These are phyloP conservation scores for Mortierella polycephala DNA, from an alignment of 371 early-diverging fungal genomes.

Conservation along the genomic window DNA sequence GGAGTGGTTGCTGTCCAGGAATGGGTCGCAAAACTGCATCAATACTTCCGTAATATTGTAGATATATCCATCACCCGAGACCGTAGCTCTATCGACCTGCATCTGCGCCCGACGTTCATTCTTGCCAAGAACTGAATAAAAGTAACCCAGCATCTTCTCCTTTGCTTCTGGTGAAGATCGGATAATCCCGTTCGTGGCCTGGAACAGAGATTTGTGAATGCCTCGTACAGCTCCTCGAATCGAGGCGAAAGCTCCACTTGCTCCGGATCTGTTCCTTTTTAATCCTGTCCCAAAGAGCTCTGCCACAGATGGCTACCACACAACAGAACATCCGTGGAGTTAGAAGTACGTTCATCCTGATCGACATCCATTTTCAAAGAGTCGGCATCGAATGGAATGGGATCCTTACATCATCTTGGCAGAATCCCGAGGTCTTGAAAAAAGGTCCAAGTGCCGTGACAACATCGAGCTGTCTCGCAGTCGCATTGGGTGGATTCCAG, in stretches of 20 bases:
- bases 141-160: conserved; percentile 70
- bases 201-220: conserved; percentile 69
- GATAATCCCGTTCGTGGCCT: conserved; percentile 77
- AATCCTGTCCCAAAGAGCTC: conserved; percentile 72
- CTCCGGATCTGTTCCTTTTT: conserved; percentile 63
- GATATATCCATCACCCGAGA: conserved; percentile 91
- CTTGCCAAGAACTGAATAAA: conserved; percentile 68
- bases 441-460: conserved; percentile 82
- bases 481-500: conserved; percentile 69
- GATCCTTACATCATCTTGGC: conserved; percentile 60
- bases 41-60: conserved; percentile 77
- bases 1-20: conserved; percentile 77
- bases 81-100: conserved; percentile 79
- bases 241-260: conserved; percentile 69
- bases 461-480: conserved; percentile 71
- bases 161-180: conserved; percentile 70
- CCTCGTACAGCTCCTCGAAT: conserved; percentile 76
- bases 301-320: conserved; percentile 66
- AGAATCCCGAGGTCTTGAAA: conserved; percentile 70
- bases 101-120: conserved; percentile 87
- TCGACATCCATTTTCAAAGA: neutral
- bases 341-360: too few species aligned
- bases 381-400: too few species aligned
- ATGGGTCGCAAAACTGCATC: conserved; percentile 83
- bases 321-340: neutral